These are phyloP conservation scores for Phytopythium aichiense DNA, from an alignment of 352 stramenopile species.

Conservation along the genomic window DNA sequence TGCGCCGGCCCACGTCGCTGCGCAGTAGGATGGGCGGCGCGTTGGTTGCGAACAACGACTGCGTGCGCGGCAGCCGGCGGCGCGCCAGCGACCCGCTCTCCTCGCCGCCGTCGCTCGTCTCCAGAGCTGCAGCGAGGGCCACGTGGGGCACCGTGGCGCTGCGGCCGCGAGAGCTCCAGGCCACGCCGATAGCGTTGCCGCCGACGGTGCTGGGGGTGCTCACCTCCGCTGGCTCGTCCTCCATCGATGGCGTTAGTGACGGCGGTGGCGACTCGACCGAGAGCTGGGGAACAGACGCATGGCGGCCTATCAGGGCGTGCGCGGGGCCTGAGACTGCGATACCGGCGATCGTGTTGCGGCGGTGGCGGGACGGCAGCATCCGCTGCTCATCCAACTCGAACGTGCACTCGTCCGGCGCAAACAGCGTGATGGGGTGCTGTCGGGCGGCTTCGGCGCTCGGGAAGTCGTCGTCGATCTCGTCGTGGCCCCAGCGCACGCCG, in stretches of 20 bases:
- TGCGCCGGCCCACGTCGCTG: slow-evolving; percentile 35
- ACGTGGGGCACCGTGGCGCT: slow-evolving; percentile 5
- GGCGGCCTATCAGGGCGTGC: background rate
- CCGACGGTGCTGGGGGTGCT: slow-evolving; percentile 4
- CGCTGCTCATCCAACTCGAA: slow-evolving; percentile 17
- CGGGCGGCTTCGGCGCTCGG: slow-evolving; percentile 15
- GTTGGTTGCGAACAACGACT: slow-evolving; percentile 13
- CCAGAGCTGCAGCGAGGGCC: background rate
- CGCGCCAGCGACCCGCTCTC: background rate
- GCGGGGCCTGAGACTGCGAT: background rate
- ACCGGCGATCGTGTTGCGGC: slow-evolving; percentile 7
- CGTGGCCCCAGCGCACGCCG: slow-evolving; percentile 29
- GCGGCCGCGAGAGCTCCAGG: slow-evolving; percentile 4
- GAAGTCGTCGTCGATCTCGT: slow-evolving; percentile 31
- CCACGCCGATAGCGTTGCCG: background rate
- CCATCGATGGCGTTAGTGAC: background rate
- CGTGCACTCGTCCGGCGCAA: slow-evolving; percentile 14
- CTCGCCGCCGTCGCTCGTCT: background rate
- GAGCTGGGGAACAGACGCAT: slow-evolving; percentile 1
- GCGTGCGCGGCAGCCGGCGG: background rate
- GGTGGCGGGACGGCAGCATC: slow-evolving; percentile 9
- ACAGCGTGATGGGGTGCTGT: slow-evolving; percentile 24
- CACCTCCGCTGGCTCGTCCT: background rate
- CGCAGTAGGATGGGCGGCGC: slow-evolving; percentile 38
- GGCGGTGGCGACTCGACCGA: background rate